These are phyloP conservation scores for Talaromyces funiculosus DNA, from an alignment of 2,329 filamentous ascomycete genomes.

Conservation along the genomic window DNA sequence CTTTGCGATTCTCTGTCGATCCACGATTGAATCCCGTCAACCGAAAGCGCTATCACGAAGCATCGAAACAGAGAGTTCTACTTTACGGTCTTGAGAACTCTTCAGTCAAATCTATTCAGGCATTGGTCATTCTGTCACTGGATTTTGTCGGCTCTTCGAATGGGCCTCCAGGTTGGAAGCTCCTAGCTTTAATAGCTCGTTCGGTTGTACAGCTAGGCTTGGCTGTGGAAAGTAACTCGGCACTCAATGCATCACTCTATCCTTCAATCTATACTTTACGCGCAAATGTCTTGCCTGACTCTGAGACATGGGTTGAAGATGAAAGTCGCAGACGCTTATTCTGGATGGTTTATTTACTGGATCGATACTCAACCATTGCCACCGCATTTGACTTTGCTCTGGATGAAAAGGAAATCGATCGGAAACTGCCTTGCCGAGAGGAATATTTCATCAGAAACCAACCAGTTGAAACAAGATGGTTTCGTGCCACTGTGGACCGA, in stretches of 20 bases:
- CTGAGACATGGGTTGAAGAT: conserved; percentile 81
- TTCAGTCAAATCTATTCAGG: conserved; percentile 80
- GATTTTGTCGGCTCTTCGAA: conserved; percentile 83
- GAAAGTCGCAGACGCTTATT: conserved; percentile 79
- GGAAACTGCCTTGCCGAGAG: conserved; percentile 78
- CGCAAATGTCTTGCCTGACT: conserved; percentile 76
- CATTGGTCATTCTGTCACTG: conserved; percentile 77
- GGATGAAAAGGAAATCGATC: conserved; percentile 83
- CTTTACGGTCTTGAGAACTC: conserved; percentile 86
- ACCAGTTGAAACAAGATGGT: conserved; percentile 79
- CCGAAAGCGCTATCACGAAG: conserved; percentile 68
- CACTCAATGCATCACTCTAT: conserved; percentile 69
- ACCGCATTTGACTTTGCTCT: conserved; percentile 90
- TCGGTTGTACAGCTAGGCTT: conserved; percentile 84
- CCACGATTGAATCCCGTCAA: conserved; percentile 66
- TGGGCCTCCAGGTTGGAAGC: conserved; percentile 85
- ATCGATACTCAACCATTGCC: conserved; percentile 82
- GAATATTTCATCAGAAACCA: conserved; percentile 80
- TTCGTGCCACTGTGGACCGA: conserved; percentile 50
- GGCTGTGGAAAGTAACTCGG: conserved; percentile 74
- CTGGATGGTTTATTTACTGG: conserved; percentile 90
- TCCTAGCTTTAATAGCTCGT: conserved; percentile 80
- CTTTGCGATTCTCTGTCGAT: conserved; percentile 77
- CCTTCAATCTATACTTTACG: conserved; percentile 84
- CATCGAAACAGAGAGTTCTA: conserved; percentile 79